Percentiles rank a stretch among this genome's conserved stretches.
Conservation (phyloP, 768 basidiomycete genomes). For the Pisolithus tinctorius region DNA sequence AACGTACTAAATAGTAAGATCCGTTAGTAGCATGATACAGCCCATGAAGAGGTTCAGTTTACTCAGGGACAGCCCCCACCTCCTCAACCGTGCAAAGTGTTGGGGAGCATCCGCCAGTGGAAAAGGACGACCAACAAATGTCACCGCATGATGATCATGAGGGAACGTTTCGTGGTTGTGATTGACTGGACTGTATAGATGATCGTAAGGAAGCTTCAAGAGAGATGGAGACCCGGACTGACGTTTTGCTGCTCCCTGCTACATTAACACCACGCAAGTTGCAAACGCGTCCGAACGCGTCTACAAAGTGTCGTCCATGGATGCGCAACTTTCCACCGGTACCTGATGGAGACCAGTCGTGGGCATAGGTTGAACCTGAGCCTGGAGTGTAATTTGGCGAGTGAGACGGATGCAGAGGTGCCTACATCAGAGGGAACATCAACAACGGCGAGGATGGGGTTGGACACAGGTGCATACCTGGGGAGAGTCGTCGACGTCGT, state of each 20-base stretch:
- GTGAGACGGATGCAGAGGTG: constrained; percentile 42
- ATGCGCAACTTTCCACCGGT: constrained; percentile 52
- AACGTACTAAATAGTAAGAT: constrained; percentile 52
- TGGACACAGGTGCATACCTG: background rate
- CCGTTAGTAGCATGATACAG: background rate
- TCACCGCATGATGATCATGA: constrained; percentile 53
- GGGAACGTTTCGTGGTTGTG: constrained; percentile 67
- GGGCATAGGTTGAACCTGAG: constrained; percentile 48
- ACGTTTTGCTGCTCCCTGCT: constrained; percentile 80
- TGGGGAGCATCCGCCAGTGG: constrained; percentile 83
- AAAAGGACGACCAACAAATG: constrained; percentile 89
- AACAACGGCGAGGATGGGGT: background rate
- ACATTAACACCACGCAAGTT: constrained; percentile 81
- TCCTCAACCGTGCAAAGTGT: constrained; percentile 69
- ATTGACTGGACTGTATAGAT: constrained; percentile 50
- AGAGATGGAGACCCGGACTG: constrained; percentile 18
- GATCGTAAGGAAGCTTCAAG: background rate
- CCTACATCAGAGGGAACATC: background rate
- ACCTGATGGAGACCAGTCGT: constrained; percentile 59
- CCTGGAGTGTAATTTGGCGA: constrained; percentile 40
- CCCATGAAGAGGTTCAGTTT: constrained; percentile 21
- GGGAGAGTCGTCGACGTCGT: constrained; percentile 1
- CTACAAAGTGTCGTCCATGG: constrained; percentile 77
- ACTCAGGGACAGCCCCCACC: constrained; percentile 90
- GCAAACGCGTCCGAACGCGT: constrained; percentile 74